A percentile compares a stretch with the other conserved stretches of the same genome.
Conservation (phyloP, 306 rosid genomes). For the Lithocarpus polystachyus region DNA sequence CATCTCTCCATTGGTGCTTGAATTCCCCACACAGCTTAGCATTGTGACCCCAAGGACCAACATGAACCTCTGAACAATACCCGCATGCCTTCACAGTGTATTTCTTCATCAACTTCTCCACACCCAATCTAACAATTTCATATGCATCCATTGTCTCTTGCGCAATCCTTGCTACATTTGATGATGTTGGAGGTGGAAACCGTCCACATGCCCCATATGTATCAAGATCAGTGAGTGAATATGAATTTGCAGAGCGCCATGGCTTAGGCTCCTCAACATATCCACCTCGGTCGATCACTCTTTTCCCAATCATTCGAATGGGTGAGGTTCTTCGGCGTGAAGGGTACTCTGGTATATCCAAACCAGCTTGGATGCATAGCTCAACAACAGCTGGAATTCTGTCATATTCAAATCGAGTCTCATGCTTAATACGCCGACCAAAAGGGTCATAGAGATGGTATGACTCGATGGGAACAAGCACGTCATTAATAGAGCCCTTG, state of each 20-base stretch:
- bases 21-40: constrained; percentile 91
- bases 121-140: constrained; percentile 62
- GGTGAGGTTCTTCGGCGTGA: constrained; percentile 87
- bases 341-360: constrained; percentile 89
- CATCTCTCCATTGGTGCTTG: constrained; percentile 99
- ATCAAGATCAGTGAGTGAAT: constrained; percentile 60
- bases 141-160: constrained; percentile 75
- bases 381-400: constrained; percentile 94
- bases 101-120: constrained; percentile 75
- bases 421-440: constrained; percentile 84
- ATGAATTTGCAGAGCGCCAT: constrained; percentile 41
- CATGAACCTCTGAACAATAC: constrained; percentile 95
- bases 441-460: constrained; percentile 91
- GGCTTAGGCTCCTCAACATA: constrained; percentile 66
- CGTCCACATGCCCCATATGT: constrained; percentile 62
- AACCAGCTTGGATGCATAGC: constrained; percentile 96
- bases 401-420: constrained; percentile 76
- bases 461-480: constrained; percentile 80
- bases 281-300: constrained; percentile 78
- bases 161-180: constrained; percentile 63
- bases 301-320: constrained; percentile 69
- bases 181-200: constrained; percentile 50
- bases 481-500: constrained; percentile 77
- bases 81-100: constrained; percentile 92
- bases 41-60: constrained; percentile 99